These are phyloP conservation scores for Candida nanaspora DNA, from an alignment of 805 yeast species.

Conservation along the genomic window DNA sequence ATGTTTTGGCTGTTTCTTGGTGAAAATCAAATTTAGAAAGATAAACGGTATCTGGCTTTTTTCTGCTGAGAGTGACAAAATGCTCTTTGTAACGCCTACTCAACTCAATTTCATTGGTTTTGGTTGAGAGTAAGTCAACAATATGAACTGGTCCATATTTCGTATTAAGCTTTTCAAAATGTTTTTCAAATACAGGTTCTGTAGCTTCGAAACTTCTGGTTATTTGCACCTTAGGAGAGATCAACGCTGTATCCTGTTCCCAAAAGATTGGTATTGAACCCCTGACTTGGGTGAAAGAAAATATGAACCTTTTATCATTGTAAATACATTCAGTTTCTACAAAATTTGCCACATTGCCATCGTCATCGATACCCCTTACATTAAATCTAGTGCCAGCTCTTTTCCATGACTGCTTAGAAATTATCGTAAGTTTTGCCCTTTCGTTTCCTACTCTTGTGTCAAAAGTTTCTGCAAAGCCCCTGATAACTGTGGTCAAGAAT, in stretches of 20 bases:
- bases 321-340: conserved; percentile 87
- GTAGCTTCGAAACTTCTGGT: conserved; percentile 90
- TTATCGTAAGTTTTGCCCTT: conserved; percentile 56
- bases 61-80: conserved; percentile 33
- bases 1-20: conserved; percentile 83
- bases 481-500: conserved; percentile 82
- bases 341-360: conserved; percentile 91
- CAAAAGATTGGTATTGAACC: conserved; percentile 96
- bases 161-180: conserved; percentile 60
- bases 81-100: conserved; percentile 61
- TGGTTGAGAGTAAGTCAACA: conserved; percentile 79
- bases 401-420: conserved; percentile 94
- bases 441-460: conserved; percentile 30
- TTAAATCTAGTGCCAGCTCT: conserved; percentile 95
- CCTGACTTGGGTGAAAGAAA: conserved; percentile 81
- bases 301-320: conserved; percentile 41
- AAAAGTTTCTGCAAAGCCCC: conserved; percentile 90
- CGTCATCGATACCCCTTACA: conserved; percentile 93
- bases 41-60: conserved; percentile 33
- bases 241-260: conserved; percentile 92
- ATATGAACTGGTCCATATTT: conserved; percentile 86
- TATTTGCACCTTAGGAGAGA: conserved; percentile 85
- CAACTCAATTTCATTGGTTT: conserved; percentile 69
- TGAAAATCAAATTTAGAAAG: conserved; percentile 92
- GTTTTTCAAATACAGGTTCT: conserved; percentile 81